A percentile compares a stretch with the other conserved stretches of the same genome.
Conservation (phyloP, 1,284 basidiomycete genomes). For the Peniophora sp. region DNA sequence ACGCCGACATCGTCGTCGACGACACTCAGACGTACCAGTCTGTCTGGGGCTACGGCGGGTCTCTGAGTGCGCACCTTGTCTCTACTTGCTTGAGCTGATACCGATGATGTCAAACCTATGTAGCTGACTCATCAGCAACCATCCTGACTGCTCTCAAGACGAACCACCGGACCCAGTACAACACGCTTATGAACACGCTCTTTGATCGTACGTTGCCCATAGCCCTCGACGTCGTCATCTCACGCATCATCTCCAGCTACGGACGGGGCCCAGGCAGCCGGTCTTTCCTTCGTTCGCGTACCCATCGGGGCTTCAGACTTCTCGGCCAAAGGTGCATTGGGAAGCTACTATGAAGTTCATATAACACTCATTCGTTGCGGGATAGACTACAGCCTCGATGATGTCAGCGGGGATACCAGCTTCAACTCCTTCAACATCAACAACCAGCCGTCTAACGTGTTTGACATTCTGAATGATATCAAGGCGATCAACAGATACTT, state of each 20-base stretch:
- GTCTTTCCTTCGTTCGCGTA: slow-evolving; percentile 42
- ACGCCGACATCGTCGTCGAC: slow-evolving; percentile 36
- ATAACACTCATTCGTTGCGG: not conserved
- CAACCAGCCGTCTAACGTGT: slow-evolving; percentile 36
- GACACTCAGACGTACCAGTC: slow-evolving; percentile 33
- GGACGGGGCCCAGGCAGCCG: slow-evolving; percentile 36
- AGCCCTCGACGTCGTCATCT: not conserved
- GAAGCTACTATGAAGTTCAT: not conserved
- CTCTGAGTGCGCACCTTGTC: slow-evolving; percentile 35
- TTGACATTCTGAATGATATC: slow-evolving; percentile 38
- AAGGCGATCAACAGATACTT: slow-evolving; percentile 31
- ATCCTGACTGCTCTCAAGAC: slow-evolving; percentile 29
- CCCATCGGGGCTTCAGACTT: slow-evolving; percentile 47
- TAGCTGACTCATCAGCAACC: slow-evolving; percentile 43
- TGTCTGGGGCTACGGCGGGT: slow-evolving; percentile 40
- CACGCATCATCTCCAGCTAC: slow-evolving; percentile 23
- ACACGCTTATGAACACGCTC: slow-evolving; percentile 34
- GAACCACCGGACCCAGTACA: slow-evolving; percentile 33
- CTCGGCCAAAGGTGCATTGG: slow-evolving; percentile 21
- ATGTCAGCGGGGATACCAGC: slow-evolving; percentile 32
- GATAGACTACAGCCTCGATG: slow-evolving; percentile 44
- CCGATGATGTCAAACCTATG: not conserved
- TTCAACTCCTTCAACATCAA: slow-evolving; percentile 33
- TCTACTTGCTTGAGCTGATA: not conserved
- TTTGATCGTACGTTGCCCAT: slow-evolving; percentile 32